Base-by-base conservation (phyloP, 257 asterid species). In the Knoxia roxburghii region DNA sequence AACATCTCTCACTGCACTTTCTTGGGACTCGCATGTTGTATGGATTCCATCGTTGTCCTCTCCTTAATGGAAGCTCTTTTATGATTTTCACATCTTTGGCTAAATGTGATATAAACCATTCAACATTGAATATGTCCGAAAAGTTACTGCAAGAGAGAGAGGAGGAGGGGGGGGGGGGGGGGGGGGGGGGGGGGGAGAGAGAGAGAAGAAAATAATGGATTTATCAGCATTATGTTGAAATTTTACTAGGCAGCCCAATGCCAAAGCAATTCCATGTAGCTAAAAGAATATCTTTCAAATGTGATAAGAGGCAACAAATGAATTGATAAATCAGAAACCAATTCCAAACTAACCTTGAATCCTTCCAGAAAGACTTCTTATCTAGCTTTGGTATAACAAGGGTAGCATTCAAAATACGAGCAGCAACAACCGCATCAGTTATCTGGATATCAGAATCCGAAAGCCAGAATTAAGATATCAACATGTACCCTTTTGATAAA, bases 351-450 rank as follows among this genome's bases (percentile, higher is more conserved):
- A 67, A 91, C 98, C 99, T 89, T 49, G 83, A 84, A 83, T 94
- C 99, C 81, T 94, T 94, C 99, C 98, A 94, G 82, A 85, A 94
- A 56, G 99, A 94, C 76, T 86, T 85, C 74, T 82, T 87, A 75
- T 94, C 98, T 83, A 94, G 79, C 72, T 76, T 86, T 43, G 99
- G 97, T 68, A 89, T 83, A 69, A 94, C 90, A 40, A 94, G 96
- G 71, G 97, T 88, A 59, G 92, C 99, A 79, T 94, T 94, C 89
- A 90, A 82, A 58, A 94, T 87, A 65, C 96, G 93, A 59, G 99
- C 99, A 79, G 96, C 99, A 84, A 87, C 98, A 77, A 94, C 96
- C 74, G 96, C 96, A 82, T 89, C 97, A 73, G 89, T 87, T 71
- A 94, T 94, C 98, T 90, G 86, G 73, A 73, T 68, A 70, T 74